Evolutionary conservation across 768 basidiomycete genomes (phyloP), one percentile per base, ranked within the genome.

Genomic region (Hericium coralloides): DNA sequence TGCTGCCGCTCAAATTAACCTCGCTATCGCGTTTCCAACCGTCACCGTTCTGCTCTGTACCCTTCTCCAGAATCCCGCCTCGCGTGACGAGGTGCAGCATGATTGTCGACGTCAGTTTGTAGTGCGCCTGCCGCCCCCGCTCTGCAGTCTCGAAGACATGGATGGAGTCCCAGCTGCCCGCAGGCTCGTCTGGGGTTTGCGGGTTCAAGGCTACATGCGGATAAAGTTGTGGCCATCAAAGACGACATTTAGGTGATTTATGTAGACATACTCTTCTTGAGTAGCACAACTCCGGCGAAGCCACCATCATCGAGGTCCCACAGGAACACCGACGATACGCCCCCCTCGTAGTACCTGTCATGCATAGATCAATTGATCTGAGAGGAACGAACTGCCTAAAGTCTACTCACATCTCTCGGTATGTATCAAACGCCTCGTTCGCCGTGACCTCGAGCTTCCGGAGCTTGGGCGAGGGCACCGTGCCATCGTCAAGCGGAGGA

Each of bases 221-320:
- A 25, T 22, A 45, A 7, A 10, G 12, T 4, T 26, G 17, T 31
- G 2, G 8, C 5, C 31, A 31, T 31, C 31, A 31, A 6, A 31
- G 26, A 31, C 37, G 26, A 31, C 37, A 17, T 22, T 20, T 38
- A 18, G 22, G 17, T 26, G 41, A 17, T 8, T 17, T 38, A 23
- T 4, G 23, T 31, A 31, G 15, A 68, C 78, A 58, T 58, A 95
- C 95, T 79, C 75, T 98, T 99, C 79, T 98, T 97, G 61, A 99
- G 74, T 55, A 99, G 73, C 1, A 98, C 97, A 2, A 95, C 95
- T 10, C 97, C 97, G 9, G 97, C 95, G 70, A 98, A 98, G 52
- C 88, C 90, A 15, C 91, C 92, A 64, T 98, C 95, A 57, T 98
- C 95, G 25, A 94, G 78, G 68, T 98, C 95, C 97, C 97, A 99